Evolutionary conservation across 495 filamentous ascomycete species (phyloP).

Genomic region (Trichoderma virens): DNA sequence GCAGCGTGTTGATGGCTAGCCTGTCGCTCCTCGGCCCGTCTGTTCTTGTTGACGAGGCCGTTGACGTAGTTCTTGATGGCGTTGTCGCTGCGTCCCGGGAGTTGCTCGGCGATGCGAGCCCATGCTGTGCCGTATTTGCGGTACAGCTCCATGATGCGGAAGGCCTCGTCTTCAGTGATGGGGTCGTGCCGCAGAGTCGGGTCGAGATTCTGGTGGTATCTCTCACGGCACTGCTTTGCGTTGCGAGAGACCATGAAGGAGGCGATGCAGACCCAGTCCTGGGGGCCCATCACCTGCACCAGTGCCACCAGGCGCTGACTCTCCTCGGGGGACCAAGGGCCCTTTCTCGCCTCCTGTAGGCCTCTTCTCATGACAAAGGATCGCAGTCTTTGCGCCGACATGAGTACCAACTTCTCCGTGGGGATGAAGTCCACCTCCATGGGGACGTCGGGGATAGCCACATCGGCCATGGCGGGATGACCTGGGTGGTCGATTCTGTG

Average conservation of each 20-base stretch:
- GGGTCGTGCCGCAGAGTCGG: slow-evolving; percentile 83
- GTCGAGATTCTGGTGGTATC: slow-evolving; percentile 94
- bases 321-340: slow-evolving; percentile 83
- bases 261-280: slow-evolving; percentile 92
- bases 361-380: not conserved
- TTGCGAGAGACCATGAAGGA: slow-evolving; percentile 67
- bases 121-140: slow-evolving; percentile 79
- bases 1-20: not conserved
- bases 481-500: not conserved
- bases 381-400: not conserved
- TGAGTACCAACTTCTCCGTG: not conserved
- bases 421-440: not conserved
- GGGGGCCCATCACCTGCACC: slow-evolving; percentile 66
- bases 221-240: slow-evolving; percentile 92
- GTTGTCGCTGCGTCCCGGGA: slow-evolving; percentile 91
- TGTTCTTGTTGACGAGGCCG: slow-evolving; percentile 68
- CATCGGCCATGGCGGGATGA: not conserved
- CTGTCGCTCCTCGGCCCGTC: slow-evolving; percentile 39
- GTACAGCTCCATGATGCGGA: slow-evolving; percentile 74
- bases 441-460: not conserved
- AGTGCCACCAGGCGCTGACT: slow-evolving; percentile 65
- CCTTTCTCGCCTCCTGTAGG: slow-evolving; percentile 19
- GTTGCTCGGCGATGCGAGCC: slow-evolving; percentile 86
- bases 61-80: slow-evolving; percentile 99
- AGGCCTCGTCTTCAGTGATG: slow-evolving; percentile 84